Evolutionary conservation across 2,329 filamentous ascomycete species (phyloP).

Genomic region (Penicillium sp.): DNA sequence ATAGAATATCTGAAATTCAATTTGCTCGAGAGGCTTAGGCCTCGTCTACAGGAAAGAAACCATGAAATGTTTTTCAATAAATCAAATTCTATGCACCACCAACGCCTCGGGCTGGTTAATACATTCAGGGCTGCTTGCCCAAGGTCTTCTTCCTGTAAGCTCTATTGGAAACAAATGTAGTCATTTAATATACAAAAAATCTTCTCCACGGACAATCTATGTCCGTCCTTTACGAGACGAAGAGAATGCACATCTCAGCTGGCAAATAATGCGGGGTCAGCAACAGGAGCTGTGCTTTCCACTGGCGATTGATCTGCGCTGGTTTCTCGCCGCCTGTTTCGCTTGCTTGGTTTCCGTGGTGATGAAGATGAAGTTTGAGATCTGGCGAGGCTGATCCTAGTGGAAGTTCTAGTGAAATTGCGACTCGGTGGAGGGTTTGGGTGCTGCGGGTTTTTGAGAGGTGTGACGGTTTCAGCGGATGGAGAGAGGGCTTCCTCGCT

Average conservation of each 20-base stretch:
- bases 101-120: slow-evolving; percentile 1
- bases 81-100: background rate
- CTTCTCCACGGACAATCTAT: background rate
- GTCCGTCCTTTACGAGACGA: background rate
- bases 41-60: background rate
- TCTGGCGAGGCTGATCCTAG: slow-evolving; percentile 4
- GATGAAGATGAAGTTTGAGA: background rate
- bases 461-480: background rate
- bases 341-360: background rate
- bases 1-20: background rate
- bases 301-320: background rate
- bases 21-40: background rate
- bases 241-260: background rate
- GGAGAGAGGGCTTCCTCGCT: slow-evolving; percentile 7
- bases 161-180: slow-evolving; percentile 9
- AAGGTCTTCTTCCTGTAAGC: background rate
- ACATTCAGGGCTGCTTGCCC: background rate
- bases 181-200: slow-evolving; percentile 9
- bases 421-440: slow-evolving; percentile 3
- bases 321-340: background rate
- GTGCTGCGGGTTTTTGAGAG: background rate
- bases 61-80: background rate
- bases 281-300: background rate
- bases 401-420: slow-evolving; percentile 16
- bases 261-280: background rate